phyloP scores from a whole-genome alignment of 2,329 filamentous ascomycete genomes.

The Penicillium brevicompactum region DNA sequence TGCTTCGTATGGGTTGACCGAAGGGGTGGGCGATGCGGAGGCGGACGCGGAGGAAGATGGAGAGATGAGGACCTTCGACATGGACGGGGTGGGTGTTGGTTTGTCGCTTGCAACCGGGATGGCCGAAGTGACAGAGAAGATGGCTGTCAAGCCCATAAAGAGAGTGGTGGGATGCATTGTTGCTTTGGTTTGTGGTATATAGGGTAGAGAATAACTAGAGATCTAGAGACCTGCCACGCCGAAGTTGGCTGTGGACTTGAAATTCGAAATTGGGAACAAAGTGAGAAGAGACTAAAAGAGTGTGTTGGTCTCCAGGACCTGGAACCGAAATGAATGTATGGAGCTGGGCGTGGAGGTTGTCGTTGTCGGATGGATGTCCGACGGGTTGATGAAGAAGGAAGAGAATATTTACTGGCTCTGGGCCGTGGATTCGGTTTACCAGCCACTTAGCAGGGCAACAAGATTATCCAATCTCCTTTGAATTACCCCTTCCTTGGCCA shows the following conservation, averaged over 20 bases:
- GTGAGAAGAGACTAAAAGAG: neutral
- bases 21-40: slow-evolving; percentile 9
- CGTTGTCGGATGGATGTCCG: slow-evolving; percentile 3
- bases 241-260: neutral
- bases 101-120: slow-evolving; percentile 11
- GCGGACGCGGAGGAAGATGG: slow-evolving; percentile 4
- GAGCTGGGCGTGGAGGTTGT: slow-evolving; percentile 15
- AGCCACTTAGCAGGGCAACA: neutral
- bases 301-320: neutral
- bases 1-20: slow-evolving; percentile 12
- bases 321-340: slow-evolving; percentile 18
- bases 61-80: slow-evolving; percentile 1
- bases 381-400: neutral
- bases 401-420: neutral
- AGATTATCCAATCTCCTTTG: neutral
- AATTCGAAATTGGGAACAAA: slow-evolving; percentile 2
- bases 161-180: slow-evolving; percentile 17
- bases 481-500: slow-evolving; percentile 2
- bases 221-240: neutral
- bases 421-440: neutral
- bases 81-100: slow-evolving; percentile 5
- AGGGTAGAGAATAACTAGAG: neutral
- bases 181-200: neutral
- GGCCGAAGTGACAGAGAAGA: slow-evolving; percentile 14
- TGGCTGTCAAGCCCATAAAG: slow-evolving; percentile 10